Percentiles rank a stretch among this genome's conserved stretches.
Conservation (phyloP, 2,329 filamentous ascomycete genomes). For the Phaeophleospora eucalypticola region DNA sequence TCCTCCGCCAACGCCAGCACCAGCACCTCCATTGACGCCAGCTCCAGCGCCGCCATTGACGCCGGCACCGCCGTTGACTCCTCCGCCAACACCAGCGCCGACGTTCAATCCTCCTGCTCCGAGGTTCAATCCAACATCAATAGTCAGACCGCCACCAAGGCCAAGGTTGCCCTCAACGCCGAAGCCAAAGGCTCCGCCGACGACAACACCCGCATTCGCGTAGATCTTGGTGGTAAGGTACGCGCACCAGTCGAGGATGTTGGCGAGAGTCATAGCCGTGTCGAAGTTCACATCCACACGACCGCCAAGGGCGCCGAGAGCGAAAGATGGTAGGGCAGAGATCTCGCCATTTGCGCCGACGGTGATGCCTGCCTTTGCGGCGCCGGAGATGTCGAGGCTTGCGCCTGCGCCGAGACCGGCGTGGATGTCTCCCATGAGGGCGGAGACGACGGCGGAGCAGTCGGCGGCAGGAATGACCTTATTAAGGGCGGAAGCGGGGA, state of each 20-base stretch:
- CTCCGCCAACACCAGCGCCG: neutral
- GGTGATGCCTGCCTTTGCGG: neutral
- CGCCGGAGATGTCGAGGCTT: constrained; percentile 1
- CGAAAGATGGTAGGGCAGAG: constrained; percentile 1
- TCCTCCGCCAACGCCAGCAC: neutral
- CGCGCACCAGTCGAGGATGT: constrained; percentile 16
- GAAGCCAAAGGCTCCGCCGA: too few species aligned
- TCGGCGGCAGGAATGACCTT: constrained; percentile 11
- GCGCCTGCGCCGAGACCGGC: neutral
- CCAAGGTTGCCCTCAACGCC: constrained; percentile 4
- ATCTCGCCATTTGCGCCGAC: neutral
- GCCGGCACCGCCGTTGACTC: neutral
- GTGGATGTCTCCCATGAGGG: constrained; percentile 9
- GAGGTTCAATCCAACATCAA: neutral
- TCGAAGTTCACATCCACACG: constrained; percentile 6
- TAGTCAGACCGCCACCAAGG: neutral
- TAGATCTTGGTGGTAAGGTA: constrained; percentile 12
- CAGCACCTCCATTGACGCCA: too few species aligned
- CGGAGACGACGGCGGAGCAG: constrained; percentile 9
- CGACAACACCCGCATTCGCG: constrained; percentile 8
- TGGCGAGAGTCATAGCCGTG: constrained; percentile 14
- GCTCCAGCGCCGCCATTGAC: neutral
- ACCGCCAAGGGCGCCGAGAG: constrained; percentile 5
- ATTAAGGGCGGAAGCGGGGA: constrained; percentile 9
- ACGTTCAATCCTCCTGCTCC: neutral